These are phyloP conservation scores for Cystobasidium sp. DNA, from an alignment of 1,284 basidiomycete species.

Conservation along the genomic window DNA sequence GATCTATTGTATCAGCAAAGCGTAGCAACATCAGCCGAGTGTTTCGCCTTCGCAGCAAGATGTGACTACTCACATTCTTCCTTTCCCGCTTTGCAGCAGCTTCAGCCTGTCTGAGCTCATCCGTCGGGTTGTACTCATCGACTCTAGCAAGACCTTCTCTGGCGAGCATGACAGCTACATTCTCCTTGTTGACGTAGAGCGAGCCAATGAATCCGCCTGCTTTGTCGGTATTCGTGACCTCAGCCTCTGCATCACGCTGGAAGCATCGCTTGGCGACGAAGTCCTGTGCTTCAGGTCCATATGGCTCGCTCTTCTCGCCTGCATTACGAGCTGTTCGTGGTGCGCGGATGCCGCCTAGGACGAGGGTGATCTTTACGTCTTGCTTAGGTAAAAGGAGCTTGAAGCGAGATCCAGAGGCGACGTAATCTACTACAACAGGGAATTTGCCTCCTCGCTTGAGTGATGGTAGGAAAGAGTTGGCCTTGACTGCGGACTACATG, in stretches of 20 bases:
- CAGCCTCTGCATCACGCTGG: slow-evolving; percentile 94
- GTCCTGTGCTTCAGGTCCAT: slow-evolving; percentile 78
- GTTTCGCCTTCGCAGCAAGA: not conserved
- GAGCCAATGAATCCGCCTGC: slow-evolving; percentile 93
- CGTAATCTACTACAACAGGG: slow-evolving; percentile 87
- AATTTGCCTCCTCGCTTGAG: slow-evolving; percentile 89
- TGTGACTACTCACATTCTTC: slow-evolving; percentile 67
- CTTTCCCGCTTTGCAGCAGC: slow-evolving; percentile 62
- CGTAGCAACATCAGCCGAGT: not conserved
- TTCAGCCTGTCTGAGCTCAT: slow-evolving; percentile 83
- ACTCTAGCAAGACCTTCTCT: slow-evolving; percentile 78
- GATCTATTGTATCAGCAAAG: slow-evolving; percentile 63
- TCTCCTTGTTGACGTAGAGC: slow-evolving; percentile 81
- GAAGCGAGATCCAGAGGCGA: slow-evolving; percentile 89
- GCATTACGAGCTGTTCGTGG: slow-evolving; percentile 63
- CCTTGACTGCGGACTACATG: slow-evolving; percentile 68
- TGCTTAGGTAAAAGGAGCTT: slow-evolving; percentile 81
- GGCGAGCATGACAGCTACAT: slow-evolving; percentile 80
- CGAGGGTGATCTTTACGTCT: slow-evolving; percentile 85
- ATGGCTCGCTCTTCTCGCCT: slow-evolving; percentile 87
- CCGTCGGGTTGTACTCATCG: slow-evolving; percentile 79
- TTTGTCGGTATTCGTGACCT: slow-evolving; percentile 87
- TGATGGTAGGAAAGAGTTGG: slow-evolving; percentile 75
- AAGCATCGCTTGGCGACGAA: slow-evolving; percentile 80
- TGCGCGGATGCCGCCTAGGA: slow-evolving; percentile 66